Percentiles rank a stretch among this genome's conserved stretches.
Evolutionary conservation across 371 early-diverging fungal genomes (phyloP).

Genomic region (Circinella minor): DNA sequence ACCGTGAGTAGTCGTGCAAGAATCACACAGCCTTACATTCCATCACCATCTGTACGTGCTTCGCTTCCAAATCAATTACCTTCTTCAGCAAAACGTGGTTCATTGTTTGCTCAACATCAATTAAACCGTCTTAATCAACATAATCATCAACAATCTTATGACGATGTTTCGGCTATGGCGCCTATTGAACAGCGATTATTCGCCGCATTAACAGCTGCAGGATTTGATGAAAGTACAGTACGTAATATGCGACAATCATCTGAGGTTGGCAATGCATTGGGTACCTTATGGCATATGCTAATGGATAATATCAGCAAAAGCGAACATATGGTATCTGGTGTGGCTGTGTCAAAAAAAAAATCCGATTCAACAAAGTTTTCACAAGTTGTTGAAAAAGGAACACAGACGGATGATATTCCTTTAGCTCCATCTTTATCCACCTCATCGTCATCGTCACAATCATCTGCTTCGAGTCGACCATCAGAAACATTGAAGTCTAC

Average conservation of each 20-base stretch:
- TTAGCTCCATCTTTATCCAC: background rate
- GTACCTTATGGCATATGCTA: conserved; percentile 77
- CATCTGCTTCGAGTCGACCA: too few relatives aligned
- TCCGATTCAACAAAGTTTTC: background rate
- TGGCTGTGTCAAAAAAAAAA: background rate
- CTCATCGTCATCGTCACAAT: background rate
- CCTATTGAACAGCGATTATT: conserved; percentile 55
- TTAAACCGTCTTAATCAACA: background rate
- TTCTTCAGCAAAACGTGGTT: conserved; percentile 4
- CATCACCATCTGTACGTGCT: conserved; percentile 7
- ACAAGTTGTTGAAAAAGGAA: conserved; percentile 6
- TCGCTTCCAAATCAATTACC: conserved; percentile 17
- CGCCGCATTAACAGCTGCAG: conserved; percentile 57
- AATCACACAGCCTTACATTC: conserved; percentile 28
- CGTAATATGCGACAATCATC: conserved; percentile 58
- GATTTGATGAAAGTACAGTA: conserved; percentile 68
- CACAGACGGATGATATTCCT: conserved; percentile 8
- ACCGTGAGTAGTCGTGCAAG: conserved; percentile 25
- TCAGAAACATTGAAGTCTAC: background rate
- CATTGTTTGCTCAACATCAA: conserved; percentile 2
- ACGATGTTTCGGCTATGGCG: conserved; percentile 42
- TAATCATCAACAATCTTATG: background rate
- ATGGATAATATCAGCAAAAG: conserved; percentile 42
- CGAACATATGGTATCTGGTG: conserved; percentile 10
- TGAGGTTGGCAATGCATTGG: conserved; percentile 68